These are phyloP conservation scores for Penicillium paneum DNA, from an alignment of 2,329 filamentous ascomycete genomes.

Conservation along the genomic window DNA sequence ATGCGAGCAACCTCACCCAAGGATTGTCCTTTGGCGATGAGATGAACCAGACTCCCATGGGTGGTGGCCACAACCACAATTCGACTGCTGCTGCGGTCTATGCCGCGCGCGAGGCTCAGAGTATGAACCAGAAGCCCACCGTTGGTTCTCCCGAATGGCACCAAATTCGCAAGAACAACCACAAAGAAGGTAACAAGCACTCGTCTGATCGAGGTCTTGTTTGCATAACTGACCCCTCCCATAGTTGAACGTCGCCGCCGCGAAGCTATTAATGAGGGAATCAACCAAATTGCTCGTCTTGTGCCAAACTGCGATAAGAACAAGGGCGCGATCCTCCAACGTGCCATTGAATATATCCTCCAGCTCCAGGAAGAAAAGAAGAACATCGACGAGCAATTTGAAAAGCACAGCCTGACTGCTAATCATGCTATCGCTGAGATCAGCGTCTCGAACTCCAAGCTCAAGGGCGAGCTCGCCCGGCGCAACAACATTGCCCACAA, in stretches of 20 bases:
- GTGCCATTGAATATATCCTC: constrained; percentile 89
- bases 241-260: constrained; percentile 91
- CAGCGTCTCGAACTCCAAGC: constrained; percentile 88
- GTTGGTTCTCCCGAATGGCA: constrained; percentile 99
- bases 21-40: constrained; percentile 41
- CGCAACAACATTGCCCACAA: constrained; percentile 68
- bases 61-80: constrained; percentile 38
- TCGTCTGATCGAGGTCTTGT: not conserved
- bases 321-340: constrained; percentile 92
- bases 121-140: constrained; percentile 66
- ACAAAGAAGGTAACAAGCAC: constrained; percentile 82
- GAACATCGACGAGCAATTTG: constrained; percentile 41
- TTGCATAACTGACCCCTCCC: constrained; percentile 11
- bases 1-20: constrained; percentile 36
- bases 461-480: constrained; percentile 84
- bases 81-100: constrained; percentile 61
- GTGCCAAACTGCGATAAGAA: constrained; percentile 98
- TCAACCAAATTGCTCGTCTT: constrained; percentile 96
- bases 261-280: constrained; percentile 98
- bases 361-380: constrained; percentile 61
- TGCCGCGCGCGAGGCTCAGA: constrained; percentile 51
- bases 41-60: constrained; percentile 39
- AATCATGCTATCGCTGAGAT: constrained; percentile 68
- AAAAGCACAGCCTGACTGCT: constrained; percentile 45
- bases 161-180: constrained; percentile 92